Conservation (phyloP, 169 alveolate genomes). For the Amoebophrya sp. region DNA sequence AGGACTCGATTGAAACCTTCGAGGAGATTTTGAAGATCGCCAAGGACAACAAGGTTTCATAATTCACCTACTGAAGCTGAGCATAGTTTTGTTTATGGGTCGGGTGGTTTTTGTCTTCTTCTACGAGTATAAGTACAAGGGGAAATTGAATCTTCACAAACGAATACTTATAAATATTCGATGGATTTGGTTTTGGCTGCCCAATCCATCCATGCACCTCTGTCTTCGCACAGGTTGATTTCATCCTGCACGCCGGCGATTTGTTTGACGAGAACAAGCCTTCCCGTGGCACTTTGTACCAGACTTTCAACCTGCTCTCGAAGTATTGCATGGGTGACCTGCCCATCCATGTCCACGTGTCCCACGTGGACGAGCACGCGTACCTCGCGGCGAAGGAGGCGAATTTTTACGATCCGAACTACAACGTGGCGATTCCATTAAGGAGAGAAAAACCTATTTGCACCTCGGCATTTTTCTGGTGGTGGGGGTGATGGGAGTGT, state of each 20-base stretch:
- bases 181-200: too few species aligned
- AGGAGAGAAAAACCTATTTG: too few species aligned
- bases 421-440: slow-evolving; percentile 39
- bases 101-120: too few species aligned
- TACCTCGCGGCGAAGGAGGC: not conserved
- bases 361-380: slow-evolving; percentile 8
- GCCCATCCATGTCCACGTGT: not conserved
- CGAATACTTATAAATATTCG: too few species aligned
- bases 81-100: too few species aligned
- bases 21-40: slow-evolving; percentile 76
- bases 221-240: slow-evolving; percentile 66
- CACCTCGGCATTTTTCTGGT: too few species aligned
- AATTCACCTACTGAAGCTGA: too few species aligned
- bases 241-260: slow-evolving; percentile 82
- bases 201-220: too few species aligned
- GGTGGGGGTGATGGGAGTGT: too few species aligned
- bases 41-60: slow-evolving; percentile 33
- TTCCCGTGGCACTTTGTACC: slow-evolving; percentile 53
- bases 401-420: slow-evolving; percentile 50
- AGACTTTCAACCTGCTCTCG: slow-evolving; percentile 28
- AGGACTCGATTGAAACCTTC: slow-evolving; percentile 74
- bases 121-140: too few species aligned
- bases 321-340: slow-evolving; percentile 46
- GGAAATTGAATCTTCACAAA: too few species aligned
- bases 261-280: slow-evolving; percentile 82